Evolutionary conservation across 2,329 filamentous ascomycete species (phyloP).

Genomic region (Fusarium devonianum): DNA sequence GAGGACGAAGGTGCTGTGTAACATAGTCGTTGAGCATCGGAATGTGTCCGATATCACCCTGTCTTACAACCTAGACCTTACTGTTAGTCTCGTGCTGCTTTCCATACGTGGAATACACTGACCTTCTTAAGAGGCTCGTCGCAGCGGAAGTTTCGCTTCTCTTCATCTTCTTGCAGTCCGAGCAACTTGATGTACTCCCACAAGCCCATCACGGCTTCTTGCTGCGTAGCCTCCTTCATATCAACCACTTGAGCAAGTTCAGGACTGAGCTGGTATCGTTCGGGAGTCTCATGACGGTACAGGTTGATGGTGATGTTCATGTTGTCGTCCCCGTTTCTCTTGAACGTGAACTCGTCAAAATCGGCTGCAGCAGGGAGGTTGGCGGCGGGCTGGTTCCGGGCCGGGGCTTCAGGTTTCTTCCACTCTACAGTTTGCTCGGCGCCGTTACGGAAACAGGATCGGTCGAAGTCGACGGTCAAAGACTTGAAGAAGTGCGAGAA

Average conservation of each 20-base stretch:
- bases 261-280: slow-evolving; percentile 81
- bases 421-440: slow-evolving; percentile 75
- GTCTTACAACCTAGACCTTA: slow-evolving; percentile 68
- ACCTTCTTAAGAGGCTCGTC: slow-evolving; percentile 83
- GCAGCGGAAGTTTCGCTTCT: slow-evolving; percentile 90
- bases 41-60: slow-evolving; percentile 81
- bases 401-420: slow-evolving; percentile 76
- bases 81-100: slow-evolving; percentile 35
- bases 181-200: slow-evolving; percentile 94
- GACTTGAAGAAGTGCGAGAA: slow-evolving; percentile 84
- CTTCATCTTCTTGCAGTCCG: slow-evolving; percentile 90
- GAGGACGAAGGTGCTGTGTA: slow-evolving; percentile 76
- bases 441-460: slow-evolving; percentile 63
- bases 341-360: slow-evolving; percentile 91
- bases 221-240: slow-evolving; percentile 83
- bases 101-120: slow-evolving; percentile 40
- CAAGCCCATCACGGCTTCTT: slow-evolving; percentile 86
- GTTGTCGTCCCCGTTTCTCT: slow-evolving; percentile 91
- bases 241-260: slow-evolving; percentile 85
- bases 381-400: slow-evolving; percentile 54
- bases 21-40: slow-evolving; percentile 85
- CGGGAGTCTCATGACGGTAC: slow-evolving; percentile 81
- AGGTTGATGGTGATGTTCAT: slow-evolving; percentile 90
- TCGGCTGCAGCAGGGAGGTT: slow-evolving; percentile 68
- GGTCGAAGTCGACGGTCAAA: slow-evolving; percentile 78